Base-by-base conservation (phyloP, 768 basidiomycete genomes). In the Leucocoprinus sp. region DNA sequence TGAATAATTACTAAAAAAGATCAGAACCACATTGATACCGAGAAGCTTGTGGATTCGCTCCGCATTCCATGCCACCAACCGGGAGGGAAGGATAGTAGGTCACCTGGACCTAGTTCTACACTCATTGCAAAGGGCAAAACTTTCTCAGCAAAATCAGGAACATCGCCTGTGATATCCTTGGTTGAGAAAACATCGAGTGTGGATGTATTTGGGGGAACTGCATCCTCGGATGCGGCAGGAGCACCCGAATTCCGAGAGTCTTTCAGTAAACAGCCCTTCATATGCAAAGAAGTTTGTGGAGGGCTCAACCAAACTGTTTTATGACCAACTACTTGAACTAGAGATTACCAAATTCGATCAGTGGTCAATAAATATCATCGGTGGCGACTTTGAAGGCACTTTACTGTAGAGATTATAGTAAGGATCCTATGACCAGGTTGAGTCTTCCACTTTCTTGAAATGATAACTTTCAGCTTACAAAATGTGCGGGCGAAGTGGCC, bases 61-160 rank as follows among this genome's bases (percentile, higher is more conserved):
- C 81, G 76, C 85, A 91, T 87, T 14, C 83, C 84, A 61, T 95
- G 91, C 91, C 91, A 95, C 91, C 91, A 95, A 22, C 87, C 82
- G 3, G 87, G 84, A 15, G 95, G 95, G 53, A 97, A 82, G 58
- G 87, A 85, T 36, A 98, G 66, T 35, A 93, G 46, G 62, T 98
- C 95, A 0, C 93, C 95, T 1, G 92, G 82, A 43, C 71, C 65
- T 1, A 98, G 68, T 1, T 78, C 78, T 24, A 74, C 75, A 38
- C 69, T 69, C 62, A 74, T 70, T 1, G 91, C 82, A 17, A 64
- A 41, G 6, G 79, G 79, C 18, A 74, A 71, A 17, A 83, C 88
- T 0, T 71, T 48, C 14, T 64, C 53, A 62, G 68, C 68, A 56
- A 88, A 93, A 8, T 66, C 58, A 3, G 77, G 74, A 52, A 72